phyloP scores from a whole-genome alignment of 257 asterid genomes.

The Perilla frutescens region DNA sequence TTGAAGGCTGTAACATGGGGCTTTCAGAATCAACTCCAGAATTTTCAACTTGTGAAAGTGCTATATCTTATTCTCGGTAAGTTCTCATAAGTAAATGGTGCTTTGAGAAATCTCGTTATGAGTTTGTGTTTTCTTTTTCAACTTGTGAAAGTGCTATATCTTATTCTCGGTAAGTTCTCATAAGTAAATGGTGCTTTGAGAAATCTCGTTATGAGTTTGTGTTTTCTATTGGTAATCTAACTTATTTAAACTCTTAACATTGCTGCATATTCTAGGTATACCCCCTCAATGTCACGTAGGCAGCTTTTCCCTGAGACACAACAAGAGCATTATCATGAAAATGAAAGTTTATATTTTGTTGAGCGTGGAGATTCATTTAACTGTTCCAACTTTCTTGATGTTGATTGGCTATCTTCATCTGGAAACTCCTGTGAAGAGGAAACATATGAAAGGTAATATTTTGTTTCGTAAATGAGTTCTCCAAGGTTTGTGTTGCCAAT shows the following conservation, averaged over 20 bases:
- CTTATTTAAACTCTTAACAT: not conserved
- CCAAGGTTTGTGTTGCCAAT: not conserved
- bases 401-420: conserved; percentile 88
- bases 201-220: conserved; percentile 19
- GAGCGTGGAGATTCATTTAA: conserved; percentile 57
- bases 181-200: not conserved
- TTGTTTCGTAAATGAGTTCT: not conserved
- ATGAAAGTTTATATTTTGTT: conserved; percentile 46
- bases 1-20: conserved; percentile 42
- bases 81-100: not conserved
- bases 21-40: conserved; percentile 70
- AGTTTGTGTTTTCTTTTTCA: conserved; percentile 40
- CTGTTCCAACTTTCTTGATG: conserved; percentile 78
- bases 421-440: conserved; percentile 94
- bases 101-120: not conserved
- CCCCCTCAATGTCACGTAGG: conserved; percentile 63
- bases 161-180: conserved; percentile 59
- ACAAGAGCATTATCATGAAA: conserved; percentile 50
- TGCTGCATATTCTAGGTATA: conserved; percentile 53
- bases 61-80: conserved; percentile 63
- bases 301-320: conserved; percentile 55
- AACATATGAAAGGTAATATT: conserved; percentile 64
- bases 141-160: conserved; percentile 58
- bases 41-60: conserved; percentile 60
- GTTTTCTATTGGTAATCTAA: not conserved